Evolutionary conservation across 106 monocot species (phyloP).

Genomic region (Amphibolis antarctica): DNA sequence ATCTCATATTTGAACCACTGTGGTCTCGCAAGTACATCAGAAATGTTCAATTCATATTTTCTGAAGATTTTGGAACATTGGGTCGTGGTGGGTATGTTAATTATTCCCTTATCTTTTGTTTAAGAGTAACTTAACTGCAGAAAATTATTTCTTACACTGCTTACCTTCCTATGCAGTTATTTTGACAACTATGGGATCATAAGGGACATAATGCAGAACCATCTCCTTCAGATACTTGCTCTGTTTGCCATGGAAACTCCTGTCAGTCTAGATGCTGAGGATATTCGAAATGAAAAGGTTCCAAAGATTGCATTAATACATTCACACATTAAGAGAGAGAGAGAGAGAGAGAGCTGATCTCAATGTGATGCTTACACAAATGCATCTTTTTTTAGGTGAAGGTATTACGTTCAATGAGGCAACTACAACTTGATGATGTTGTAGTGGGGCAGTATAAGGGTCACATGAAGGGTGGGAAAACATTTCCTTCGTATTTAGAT

Average conservation of each 20-base stretch:
- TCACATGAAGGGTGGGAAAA: slow-evolving; percentile 44
- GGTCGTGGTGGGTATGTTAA: slow-evolving; percentile 74
- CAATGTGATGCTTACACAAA: not conserved
- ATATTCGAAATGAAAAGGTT: slow-evolving; percentile 83
- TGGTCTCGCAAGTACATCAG: slow-evolving; percentile 78
- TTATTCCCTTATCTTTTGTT: not conserved
- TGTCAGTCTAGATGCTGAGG: slow-evolving; percentile 74
- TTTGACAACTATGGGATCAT: slow-evolving; percentile 87
- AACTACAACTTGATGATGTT: slow-evolving; percentile 50
- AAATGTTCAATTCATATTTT: slow-evolving; percentile 80
- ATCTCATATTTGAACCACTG: slow-evolving; percentile 73
- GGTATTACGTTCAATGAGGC: slow-evolving; percentile 67
- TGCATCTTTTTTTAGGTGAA: slow-evolving; percentile 37
- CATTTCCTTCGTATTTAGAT: slow-evolving; percentile 55
- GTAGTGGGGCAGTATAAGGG: slow-evolving; percentile 81
- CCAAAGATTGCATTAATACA: not conserved
- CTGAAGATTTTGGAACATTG: slow-evolving; percentile 88
- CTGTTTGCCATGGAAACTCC: slow-evolving; percentile 90
- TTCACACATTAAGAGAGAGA: too few species aligned
- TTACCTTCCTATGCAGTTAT: slow-evolving; percentile 32
- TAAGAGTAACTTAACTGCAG: not conserved
- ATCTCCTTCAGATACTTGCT: slow-evolving; percentile 70
- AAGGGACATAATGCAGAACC: slow-evolving; percentile 89
- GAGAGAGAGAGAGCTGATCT: not conserved
- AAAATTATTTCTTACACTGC: not conserved